Evolutionary conservation across 192 early-diverging fungal genomes (phyloP).

Genomic region (Spinellus fusiger): DNA sequence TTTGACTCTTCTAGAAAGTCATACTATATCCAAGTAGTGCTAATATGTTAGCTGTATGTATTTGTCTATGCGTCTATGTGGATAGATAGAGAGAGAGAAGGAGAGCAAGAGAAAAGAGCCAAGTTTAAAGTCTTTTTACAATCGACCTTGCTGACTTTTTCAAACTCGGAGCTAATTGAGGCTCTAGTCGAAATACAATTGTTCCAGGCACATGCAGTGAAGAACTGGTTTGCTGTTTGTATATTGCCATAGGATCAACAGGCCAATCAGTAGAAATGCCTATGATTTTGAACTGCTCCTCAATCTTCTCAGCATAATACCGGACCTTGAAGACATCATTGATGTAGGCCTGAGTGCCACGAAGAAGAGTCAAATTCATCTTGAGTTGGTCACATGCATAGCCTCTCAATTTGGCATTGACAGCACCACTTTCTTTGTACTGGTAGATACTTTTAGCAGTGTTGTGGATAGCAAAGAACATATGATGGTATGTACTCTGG

Average conservation of each 20-base stretch:
- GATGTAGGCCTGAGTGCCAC: conserved; percentile 8
- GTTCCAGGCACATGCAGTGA: background rate
- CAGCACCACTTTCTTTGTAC: background rate
- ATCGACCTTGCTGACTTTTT: background rate
- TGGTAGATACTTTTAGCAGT: conserved; percentile 6
- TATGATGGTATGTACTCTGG: conserved; percentile 28
- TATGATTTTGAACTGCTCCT: conserved; percentile 5
- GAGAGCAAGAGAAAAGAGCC: too few species aligned
- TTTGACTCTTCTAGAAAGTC: too few species aligned
- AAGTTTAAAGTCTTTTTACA: background rate
- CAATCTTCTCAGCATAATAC: conserved; percentile 18
- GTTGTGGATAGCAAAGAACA: conserved; percentile 32
- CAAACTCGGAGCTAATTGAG: background rate
- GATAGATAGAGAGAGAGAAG: too few species aligned
- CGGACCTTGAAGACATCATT: conserved; percentile 22
- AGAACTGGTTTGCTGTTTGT: background rate
- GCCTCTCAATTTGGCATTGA: background rate
- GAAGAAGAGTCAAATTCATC: conserved; percentile 8
- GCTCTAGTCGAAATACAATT: background rate
- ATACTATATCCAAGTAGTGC: too few species aligned
- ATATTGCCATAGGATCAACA: background rate
- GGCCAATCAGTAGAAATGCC: background rate
- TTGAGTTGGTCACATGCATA: conserved; percentile 11
- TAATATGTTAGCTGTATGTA: too few species aligned
- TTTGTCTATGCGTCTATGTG: too few species aligned